A percentile compares a stretch with the other conserved stretches of the same genome.
Conservation (phyloP, 2,329 filamentous ascomycete genomes). For the Eutypa lata region DNA sequence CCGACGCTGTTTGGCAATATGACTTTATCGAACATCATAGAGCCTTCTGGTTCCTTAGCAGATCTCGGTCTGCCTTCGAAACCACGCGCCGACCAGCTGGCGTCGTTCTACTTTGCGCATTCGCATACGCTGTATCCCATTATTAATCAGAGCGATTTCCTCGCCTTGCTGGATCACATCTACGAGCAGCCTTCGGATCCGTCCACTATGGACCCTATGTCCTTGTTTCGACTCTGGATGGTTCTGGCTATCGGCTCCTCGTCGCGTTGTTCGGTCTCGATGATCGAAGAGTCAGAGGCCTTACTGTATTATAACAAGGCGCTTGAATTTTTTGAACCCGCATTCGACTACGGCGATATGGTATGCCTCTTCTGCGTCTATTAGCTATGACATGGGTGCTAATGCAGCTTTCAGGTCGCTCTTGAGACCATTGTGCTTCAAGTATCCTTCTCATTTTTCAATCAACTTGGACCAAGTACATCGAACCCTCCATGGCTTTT, state of each 20-base stretch:
- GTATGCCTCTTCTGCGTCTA: conserved; percentile 19
- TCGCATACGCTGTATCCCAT: conserved; percentile 45
- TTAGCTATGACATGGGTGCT: background rate
- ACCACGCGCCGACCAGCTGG: conserved; percentile 26
- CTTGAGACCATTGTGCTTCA: conserved; percentile 43
- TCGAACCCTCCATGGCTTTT: background rate
- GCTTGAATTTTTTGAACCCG: conserved; percentile 36
- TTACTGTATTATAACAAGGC: conserved; percentile 42
- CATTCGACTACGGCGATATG: conserved; percentile 36
- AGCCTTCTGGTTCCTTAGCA: conserved; percentile 15
- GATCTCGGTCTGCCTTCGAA: conserved; percentile 17
- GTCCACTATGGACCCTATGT: conserved; percentile 30
- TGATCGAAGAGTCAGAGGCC: conserved; percentile 41
- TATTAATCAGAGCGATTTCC: conserved; percentile 29
- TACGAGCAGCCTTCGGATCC: conserved; percentile 30
- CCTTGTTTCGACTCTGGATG: conserved; percentile 34
- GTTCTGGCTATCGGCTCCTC: conserved; percentile 45
- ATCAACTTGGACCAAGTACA: conserved; percentile 42
- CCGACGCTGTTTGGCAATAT: conserved; percentile 29
- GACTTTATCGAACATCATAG: conserved; percentile 23
- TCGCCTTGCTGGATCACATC: conserved; percentile 23
- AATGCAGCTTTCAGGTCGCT: conserved; percentile 28
- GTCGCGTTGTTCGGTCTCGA: conserved; percentile 38
- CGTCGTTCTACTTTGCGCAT: conserved; percentile 44
- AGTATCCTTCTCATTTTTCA: conserved; percentile 47